phyloP scores from a whole-genome alignment of 148 eudicot species.

The Rhododendron ovatum region DNA sequence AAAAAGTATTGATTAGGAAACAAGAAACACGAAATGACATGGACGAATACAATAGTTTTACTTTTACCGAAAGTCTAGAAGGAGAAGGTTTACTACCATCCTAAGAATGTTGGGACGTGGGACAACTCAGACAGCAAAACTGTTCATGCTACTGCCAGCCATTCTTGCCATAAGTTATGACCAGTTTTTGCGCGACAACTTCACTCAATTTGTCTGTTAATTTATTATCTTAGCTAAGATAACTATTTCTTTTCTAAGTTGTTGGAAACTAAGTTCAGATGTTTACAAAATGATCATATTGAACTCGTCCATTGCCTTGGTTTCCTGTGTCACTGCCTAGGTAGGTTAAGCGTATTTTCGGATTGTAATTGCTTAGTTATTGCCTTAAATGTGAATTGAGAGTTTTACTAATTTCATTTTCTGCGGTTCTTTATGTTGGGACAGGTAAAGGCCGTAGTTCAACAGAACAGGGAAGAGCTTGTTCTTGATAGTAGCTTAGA shows the following conservation, averaged over 20 bases:
- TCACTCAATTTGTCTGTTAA: background rate
- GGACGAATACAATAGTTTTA: background rate
- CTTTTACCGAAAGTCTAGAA: background rate
- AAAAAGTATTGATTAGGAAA: background rate
- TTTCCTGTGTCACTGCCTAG: background rate
- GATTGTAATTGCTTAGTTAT: background rate
- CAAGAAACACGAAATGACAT: background rate
- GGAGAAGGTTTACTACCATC: background rate
- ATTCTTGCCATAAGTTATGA: background rate
- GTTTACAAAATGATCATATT: background rate
- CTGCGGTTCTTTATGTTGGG: slow-evolving; percentile 9
- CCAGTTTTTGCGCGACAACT: background rate
- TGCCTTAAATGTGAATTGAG: background rate
- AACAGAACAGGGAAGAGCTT: slow-evolving; percentile 63
- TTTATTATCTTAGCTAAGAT: background rate
- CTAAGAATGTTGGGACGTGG: background rate
- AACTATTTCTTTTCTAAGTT: background rate
- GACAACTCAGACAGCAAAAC: background rate
- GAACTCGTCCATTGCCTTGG: background rate
- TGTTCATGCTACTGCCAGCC: background rate
- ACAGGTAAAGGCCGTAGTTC: slow-evolving; percentile 78
- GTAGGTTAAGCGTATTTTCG: background rate
- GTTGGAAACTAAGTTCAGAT: background rate
- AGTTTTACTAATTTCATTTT: background rate
- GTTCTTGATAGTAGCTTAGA: slow-evolving; percentile 63